Percentiles rank a stretch among this genome's conserved stretches.
phyloP scores from a whole-genome alignment of 2,329 filamentous ascomycete species.

The Colletotrichum sp. region DNA sequence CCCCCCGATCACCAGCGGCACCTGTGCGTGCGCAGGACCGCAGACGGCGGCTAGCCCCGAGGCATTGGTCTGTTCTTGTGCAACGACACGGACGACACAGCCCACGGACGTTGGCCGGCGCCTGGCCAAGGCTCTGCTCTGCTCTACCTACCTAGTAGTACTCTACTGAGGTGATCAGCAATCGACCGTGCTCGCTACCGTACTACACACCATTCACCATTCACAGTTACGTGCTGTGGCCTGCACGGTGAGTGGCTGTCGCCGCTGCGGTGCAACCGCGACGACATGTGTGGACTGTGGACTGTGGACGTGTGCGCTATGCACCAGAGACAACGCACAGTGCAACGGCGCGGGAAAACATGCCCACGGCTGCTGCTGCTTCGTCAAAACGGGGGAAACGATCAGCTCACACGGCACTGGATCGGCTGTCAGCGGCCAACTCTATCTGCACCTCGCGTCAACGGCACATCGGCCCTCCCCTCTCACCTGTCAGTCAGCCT shows the following conservation, averaged over 20 bases:
- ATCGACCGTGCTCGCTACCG: not conserved
- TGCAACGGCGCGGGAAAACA: not conserved
- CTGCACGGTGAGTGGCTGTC: not conserved
- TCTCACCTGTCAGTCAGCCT: not conserved
- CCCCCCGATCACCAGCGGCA: not conserved
- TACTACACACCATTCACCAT: not conserved
- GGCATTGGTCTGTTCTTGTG: slow-evolving; percentile 11
- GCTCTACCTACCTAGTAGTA: not conserved
- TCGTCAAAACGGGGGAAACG: not conserved
- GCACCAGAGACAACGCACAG: slow-evolving; percentile 1
- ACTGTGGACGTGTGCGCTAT: not conserved
- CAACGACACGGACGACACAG: not conserved
- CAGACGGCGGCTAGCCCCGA: slow-evolving; percentile 5
- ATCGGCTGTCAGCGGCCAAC: slow-evolving; percentile 18
- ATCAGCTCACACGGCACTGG: slow-evolving; percentile 16
- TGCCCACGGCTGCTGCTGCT: not conserved
- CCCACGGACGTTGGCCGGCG: slow-evolving; percentile 17
- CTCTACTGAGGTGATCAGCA: not conserved
- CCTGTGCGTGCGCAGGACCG: not conserved
- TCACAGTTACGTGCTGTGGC: not conserved
- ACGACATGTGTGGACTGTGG: not conserved
- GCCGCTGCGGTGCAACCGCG: slow-evolving; percentile 4
- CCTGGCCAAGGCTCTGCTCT: not conserved
- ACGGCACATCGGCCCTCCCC: slow-evolving; percentile 10
- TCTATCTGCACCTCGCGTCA: slow-evolving; percentile 21